Evolutionary conservation across 164 flowering plant genomes (phyloP), one percentile per base, ranked within the genome.

Genomic region (Magnolia kwangsiensis): DNA sequence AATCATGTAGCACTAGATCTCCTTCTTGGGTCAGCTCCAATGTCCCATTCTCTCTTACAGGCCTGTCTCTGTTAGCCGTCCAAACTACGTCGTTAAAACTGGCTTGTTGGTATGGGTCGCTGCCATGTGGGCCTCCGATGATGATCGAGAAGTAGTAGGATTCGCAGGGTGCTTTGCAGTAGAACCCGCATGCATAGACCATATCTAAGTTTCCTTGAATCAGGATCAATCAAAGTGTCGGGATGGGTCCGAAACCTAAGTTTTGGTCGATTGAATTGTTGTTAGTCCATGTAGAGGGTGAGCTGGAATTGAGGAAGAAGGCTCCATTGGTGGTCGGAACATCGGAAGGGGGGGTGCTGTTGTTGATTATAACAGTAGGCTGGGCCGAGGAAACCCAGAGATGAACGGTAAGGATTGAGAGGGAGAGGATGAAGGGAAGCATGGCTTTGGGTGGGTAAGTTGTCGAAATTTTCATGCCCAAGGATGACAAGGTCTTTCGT

Each of bases 1-100:
- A 69, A 76, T 84, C 81, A 51, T 13, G 27, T 24, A 84, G 29
- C 16, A 78, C 76, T 69, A 86, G 73, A 72, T 80, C 75, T 18
- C 84, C 84, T 1, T 72, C 78, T 45, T 70, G 37, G 0, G 82
- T 64, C 9, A 85, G 72, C 16, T 74, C 27, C 29, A 85, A 72
- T 0, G 76, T 79, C 1, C 81, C 72, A 7, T 77, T 76, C 0
- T 63, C 63, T 49, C 45, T 11, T 2, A 85, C 78, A 0, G 81
- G 84, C 6, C 59, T 49, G 71, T 75, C 66, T 63, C 80, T 24
- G 70, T 75, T 73, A 64, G 84, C 81, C 5, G 73, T 59, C 82
- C 82, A 79, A 20, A 67, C 72, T 64, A 75, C 27, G 19, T 65
- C 29, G n/a, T n/a, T n/a, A n/a, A n/a, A n/a, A n/a, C n/a, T n/a